A percentile compares a stretch with the other conserved stretches of the same genome.
phyloP scores from a whole-genome alignment of 768 basidiomycete genomes.

The Trametes cingulata region DNA sequence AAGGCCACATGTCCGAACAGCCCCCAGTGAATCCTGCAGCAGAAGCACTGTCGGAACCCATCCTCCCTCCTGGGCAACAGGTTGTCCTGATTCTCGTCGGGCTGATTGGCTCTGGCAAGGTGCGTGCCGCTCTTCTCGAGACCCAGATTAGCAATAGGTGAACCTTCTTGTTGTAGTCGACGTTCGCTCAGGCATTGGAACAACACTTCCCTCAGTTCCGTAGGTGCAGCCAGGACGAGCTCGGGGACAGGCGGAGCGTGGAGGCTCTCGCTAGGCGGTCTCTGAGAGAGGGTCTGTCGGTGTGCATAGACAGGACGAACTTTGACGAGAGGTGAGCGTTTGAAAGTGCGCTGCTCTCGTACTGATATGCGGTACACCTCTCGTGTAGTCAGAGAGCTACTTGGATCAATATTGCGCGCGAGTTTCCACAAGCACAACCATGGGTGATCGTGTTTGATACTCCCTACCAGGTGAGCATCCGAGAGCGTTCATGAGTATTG shows the following conservation, averaged over 20 bases:
- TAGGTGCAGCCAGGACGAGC: constrained; percentile 80
- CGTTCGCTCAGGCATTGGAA: constrained; percentile 75
- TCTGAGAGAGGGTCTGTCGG: constrained; percentile 62
- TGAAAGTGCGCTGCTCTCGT: not conserved
- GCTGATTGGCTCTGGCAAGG: constrained; percentile 56
- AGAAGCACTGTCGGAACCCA: too few relatives aligned
- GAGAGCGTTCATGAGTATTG: not conserved
- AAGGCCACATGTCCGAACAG: too few relatives aligned
- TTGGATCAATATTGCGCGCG: constrained; percentile 74
- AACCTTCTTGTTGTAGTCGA: constrained; percentile 40
- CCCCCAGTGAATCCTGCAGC: too few relatives aligned
- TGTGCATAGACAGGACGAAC: constrained; percentile 80
- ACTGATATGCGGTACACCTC: not conserved
- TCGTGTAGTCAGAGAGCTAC: constrained; percentile 60
- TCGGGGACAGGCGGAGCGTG: constrained; percentile 67
- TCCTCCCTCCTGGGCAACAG: constrained; percentile 26
- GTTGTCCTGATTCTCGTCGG: constrained; percentile 74
- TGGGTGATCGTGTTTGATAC: constrained; percentile 82
- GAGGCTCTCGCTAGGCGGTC: constrained; percentile 56
- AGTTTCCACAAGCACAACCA: constrained; percentile 60
- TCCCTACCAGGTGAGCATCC: constrained; percentile 61
- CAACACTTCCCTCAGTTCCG: constrained; percentile 57
- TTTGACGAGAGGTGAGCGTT: constrained; percentile 56
- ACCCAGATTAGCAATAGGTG: not conserved
- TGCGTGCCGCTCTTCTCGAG: constrained; percentile 2